Percentiles rank a stretch among this genome's conserved stretches.
These are phyloP conservation scores for Botrytis fragariae DNA, from an alignment of 2,329 filamentous ascomycete species.

Conservation along the genomic window DNA sequence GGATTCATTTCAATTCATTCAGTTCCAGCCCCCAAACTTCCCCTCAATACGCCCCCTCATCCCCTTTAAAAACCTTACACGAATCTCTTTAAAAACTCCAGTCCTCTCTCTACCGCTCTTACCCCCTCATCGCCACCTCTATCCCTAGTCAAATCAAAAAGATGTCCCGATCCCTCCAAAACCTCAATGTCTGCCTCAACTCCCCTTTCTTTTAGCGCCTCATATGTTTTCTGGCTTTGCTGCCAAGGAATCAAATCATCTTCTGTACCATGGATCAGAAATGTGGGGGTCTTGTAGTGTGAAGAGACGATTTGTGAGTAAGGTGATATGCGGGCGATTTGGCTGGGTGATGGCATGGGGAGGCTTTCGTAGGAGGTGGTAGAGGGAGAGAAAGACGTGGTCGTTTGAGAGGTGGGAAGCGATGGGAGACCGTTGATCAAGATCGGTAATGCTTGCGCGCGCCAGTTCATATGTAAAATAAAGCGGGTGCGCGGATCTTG, in stretches of 20 bases:
- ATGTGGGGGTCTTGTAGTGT: conserved; percentile 39
- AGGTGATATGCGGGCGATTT: conserved; percentile 33
- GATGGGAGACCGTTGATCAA: conserved; percentile 36
- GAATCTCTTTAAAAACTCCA: conserved; percentile 6
- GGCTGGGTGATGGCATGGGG: background rate
- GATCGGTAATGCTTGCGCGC: conserved; percentile 41
- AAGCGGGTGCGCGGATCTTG: conserved; percentile 42
- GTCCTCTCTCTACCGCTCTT: conserved; percentile 1
- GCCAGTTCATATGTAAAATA: conserved; percentile 45
- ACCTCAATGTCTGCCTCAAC: conserved; percentile 17
- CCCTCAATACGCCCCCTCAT: background rate
- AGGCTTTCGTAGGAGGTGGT: background rate
- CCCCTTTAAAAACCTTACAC: background rate
- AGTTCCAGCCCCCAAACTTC: background rate
- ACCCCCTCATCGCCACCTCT: background rate
- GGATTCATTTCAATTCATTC: background rate
- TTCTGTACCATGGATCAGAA: conserved; percentile 36
- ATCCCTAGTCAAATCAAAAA: conserved; percentile 19
- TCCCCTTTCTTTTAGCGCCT: conserved; percentile 29
- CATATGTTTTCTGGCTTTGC: conserved; percentile 31
- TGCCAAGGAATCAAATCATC: conserved; percentile 41
- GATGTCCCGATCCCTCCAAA: conserved; percentile 4
- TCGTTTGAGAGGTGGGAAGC: background rate
- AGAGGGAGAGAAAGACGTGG: no score
- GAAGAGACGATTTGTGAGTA: conserved; percentile 37